Conservation (phyloP, 2,329 filamentous ascomycete species). For the Penicillium glabrum region DNA sequence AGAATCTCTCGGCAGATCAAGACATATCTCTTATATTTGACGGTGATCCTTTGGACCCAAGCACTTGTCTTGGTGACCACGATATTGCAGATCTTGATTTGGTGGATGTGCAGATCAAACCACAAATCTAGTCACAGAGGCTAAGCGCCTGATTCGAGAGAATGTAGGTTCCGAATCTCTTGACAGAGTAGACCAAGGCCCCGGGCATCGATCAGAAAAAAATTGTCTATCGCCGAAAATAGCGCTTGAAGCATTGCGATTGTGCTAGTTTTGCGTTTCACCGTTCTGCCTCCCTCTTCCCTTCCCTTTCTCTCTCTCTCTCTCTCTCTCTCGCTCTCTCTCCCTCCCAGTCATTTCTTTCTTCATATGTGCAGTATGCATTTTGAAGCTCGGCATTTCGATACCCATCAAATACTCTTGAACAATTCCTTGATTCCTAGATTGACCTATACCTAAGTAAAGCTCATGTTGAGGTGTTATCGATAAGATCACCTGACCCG, state of each 20-base stretch:
- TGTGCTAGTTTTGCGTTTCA: no score
- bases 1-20: slow-evolving; percentile 52
- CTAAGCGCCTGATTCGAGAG: not conserved
- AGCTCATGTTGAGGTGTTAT: not conserved
- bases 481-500: slow-evolving; percentile 13
- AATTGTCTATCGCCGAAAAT: no score
- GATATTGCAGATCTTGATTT: slow-evolving; percentile 74
- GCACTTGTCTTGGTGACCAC: slow-evolving; percentile 61
- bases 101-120: slow-evolving; percentile 71
- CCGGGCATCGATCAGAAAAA: no score
- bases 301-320: no score
- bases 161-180: not conserved
- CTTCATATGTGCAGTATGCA: no score
- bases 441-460: not conserved
- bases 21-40: slow-evolving; percentile 69
- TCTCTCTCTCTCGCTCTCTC: no score
- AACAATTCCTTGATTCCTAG: not conserved
- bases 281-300: no score
- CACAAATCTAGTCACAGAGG: not conserved
- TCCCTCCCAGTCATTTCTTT: no score
- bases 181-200: not conserved
- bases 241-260: no score
- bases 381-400: not conserved
- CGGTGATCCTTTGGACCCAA: slow-evolving; percentile 67
- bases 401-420: not conserved